Evolutionary conservation across 2,329 filamentous ascomycete species (phyloP), one percentile per base, ranked within the genome.

Genomic region (Graphiopsis chlorocephala): DNA sequence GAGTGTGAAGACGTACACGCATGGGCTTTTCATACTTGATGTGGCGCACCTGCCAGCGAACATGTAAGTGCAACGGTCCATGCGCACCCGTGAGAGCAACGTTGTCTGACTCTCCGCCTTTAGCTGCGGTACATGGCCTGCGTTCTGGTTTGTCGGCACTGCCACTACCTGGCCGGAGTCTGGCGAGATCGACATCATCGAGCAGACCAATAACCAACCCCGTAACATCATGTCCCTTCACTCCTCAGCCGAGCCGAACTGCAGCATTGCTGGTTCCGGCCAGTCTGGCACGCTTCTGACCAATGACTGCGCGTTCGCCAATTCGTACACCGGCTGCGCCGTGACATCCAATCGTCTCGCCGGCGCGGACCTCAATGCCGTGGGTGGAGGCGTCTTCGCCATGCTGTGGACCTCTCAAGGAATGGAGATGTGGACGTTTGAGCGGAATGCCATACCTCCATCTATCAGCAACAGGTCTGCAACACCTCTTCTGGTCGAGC

Each of bases 381-480:
- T 71, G 35, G 73, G 74, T 11, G 80, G 80, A 45, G 80, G 79
- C 61, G 78, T 82, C 20, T 82, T 77, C 67, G 80, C 79, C n/a
- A 81, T 78, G 31, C 71, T 79, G 66, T 96, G 92, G 90, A 92
- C 89, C 1, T 84, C 84, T 25, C 76, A 84, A 0, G 82, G 82
- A 68, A 96, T 97, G 76, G 83, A 84, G 56, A 83, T 96, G 68
- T 97, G 88, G 86, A 95, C 91, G 84, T 97, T 96, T 78, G 82
- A 88, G 0, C 87, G 91, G 8, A 76, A 76, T 67, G 75, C 75
- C 8, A 86, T 92, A 65, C 91, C 91, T 0, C 71, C 76, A 2
- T 87, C 92, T 74, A 86, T 91, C 66, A 73, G 45, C n/a, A 60
- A 77, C 1, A 76, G 35, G 14, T 26, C 80, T n/a, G 83, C 82